These are phyloP conservation scores for Lizanozyma gosingica DNA, from an alignment of 1,139 yeast genomes.

Conservation along the genomic window DNA sequence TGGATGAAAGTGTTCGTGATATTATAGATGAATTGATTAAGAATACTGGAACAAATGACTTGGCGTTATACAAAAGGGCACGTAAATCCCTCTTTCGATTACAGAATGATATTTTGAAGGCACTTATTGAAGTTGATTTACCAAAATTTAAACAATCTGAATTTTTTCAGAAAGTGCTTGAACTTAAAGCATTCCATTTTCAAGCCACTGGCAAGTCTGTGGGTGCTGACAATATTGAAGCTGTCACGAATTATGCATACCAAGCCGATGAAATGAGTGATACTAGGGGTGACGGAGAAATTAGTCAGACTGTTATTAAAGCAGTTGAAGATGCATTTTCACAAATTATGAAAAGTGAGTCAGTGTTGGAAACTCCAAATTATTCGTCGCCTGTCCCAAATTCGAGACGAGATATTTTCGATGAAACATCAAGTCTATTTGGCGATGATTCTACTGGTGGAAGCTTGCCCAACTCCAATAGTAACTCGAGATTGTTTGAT, in stretches of 20 bases:
- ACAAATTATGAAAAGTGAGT: constrained; percentile 40
- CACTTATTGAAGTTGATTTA: constrained; percentile 43
- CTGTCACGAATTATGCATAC: constrained; percentile 5
- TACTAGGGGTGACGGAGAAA: constrained; percentile 11
- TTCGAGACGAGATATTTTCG: not conserved
- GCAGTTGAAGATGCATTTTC: constrained; percentile 70
- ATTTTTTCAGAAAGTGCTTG: constrained; percentile 34
- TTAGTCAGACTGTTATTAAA: constrained; percentile 38
- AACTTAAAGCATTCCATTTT: constrained; percentile 8
- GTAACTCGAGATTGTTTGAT: constrained; percentile 16
- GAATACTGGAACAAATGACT: constrained; percentile 6
- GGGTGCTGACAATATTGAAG: not conserved
- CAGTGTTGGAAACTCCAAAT: not conserved
- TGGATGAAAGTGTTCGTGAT: constrained; percentile 15
- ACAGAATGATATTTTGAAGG: constrained; percentile 43
- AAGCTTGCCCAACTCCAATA: not conserved
- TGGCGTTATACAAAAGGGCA: constrained; percentile 32
- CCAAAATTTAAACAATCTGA: constrained; percentile 41
- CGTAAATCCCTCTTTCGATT: constrained; percentile 47
- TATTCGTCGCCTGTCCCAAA: not conserved
- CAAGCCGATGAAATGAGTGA: constrained; percentile 11
- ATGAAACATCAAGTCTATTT: constrained; percentile 18
- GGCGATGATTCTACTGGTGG: constrained; percentile 15
- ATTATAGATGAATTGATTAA: constrained; percentile 23
- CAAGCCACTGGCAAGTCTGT: not conserved